A percentile compares a stretch with the other conserved stretches of the same genome.
These are phyloP conservation scores for Conringia planisiliqua DNA, from an alignment of 345 rosid genomes.

Conservation along the genomic window DNA sequence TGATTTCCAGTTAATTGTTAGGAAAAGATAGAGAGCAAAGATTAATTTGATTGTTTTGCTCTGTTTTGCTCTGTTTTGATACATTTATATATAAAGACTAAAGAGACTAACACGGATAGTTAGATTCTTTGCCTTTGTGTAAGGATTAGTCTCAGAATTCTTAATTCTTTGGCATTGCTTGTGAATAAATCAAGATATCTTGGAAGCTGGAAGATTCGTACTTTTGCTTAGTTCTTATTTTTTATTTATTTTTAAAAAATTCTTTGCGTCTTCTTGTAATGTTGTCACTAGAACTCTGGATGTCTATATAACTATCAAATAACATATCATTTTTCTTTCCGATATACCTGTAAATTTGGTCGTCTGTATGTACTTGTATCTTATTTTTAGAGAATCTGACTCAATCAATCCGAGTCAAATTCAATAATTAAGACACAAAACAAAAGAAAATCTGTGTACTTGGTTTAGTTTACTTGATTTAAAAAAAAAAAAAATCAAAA, in stretches of 20 bases:
- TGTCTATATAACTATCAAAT: not conserved
- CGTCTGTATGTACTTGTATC: not conserved
- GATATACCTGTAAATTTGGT: not conserved
- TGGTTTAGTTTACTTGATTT: not conserved
- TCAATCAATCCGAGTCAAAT: not conserved
- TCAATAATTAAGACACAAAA: not conserved
- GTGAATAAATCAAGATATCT: slow-evolving; percentile 39
- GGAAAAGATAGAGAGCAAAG: not conserved
- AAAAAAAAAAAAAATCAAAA: not conserved
- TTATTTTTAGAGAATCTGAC: not conserved
- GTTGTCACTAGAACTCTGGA: not conserved
- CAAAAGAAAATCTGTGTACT: not conserved
- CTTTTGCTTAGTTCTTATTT: not conserved
- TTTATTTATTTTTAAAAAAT: not conserved
- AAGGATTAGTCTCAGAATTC: slow-evolving; percentile 21
- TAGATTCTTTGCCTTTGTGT: slow-evolving; percentile 35
- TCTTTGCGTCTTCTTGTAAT: slow-evolving; percentile 27
- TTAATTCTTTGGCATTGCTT: slow-evolving; percentile 27
- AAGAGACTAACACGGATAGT: not conserved
- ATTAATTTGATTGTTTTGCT: slow-evolving; percentile 13
- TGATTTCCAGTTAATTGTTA: not conserved
- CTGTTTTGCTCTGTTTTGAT: slow-evolving; percentile 16
- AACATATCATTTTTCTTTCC: not conserved
- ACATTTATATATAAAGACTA: slow-evolving; percentile 29
- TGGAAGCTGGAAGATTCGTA: slow-evolving; percentile 37